phyloP scores from a whole-genome alignment of 176 grass and related monocot species.

The Lolium perenne region DNA sequence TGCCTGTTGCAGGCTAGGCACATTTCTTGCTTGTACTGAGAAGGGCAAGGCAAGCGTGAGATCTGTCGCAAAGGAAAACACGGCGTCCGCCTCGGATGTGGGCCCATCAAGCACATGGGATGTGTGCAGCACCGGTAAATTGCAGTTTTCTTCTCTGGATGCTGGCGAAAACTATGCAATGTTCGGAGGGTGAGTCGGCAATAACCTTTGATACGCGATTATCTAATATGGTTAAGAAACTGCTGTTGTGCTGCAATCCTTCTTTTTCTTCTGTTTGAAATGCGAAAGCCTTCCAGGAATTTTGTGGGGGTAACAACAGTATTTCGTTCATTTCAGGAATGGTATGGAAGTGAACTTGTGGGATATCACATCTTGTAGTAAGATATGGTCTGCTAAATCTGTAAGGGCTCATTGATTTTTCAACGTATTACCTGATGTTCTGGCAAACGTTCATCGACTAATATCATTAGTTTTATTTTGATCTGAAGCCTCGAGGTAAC shows the following conservation, averaged over 20 bases:
- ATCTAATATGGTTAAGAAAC: not conserved
- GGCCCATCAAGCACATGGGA: slow-evolving; percentile 68
- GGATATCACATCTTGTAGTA: slow-evolving; percentile 76
- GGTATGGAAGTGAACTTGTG: slow-evolving; percentile 86
- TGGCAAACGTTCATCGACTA: slow-evolving; percentile 20
- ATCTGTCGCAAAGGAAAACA: slow-evolving; percentile 57
- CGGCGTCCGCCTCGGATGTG: slow-evolving; percentile 38
- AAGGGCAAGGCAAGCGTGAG: slow-evolving; percentile 76
- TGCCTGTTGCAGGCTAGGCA: slow-evolving; percentile 60
- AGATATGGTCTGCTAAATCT: slow-evolving; percentile 89
- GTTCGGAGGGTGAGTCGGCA: slow-evolving; percentile 82
- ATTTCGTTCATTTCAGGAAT: slow-evolving; percentile 58
- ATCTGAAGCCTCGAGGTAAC: slow-evolving; percentile 70
- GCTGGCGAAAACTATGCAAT: slow-evolving; percentile 75
- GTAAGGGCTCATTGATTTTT: slow-evolving; percentile 54
- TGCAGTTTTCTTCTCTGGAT: slow-evolving; percentile 75
- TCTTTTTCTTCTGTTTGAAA: not conserved
- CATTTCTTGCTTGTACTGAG: slow-evolving; percentile 77
- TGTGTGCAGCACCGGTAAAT: slow-evolving; percentile 66
- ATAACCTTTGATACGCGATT: not conserved
- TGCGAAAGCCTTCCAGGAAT: not conserved
- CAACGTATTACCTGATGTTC: slow-evolving; percentile 12
- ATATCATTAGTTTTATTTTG: slow-evolving; percentile 48
- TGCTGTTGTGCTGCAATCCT: not conserved
- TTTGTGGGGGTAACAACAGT: slow-evolving; percentile 6